Base-by-base conservation (phyloP, 176 grass and related monocot genomes). In the Oryza officinalis region DNA sequence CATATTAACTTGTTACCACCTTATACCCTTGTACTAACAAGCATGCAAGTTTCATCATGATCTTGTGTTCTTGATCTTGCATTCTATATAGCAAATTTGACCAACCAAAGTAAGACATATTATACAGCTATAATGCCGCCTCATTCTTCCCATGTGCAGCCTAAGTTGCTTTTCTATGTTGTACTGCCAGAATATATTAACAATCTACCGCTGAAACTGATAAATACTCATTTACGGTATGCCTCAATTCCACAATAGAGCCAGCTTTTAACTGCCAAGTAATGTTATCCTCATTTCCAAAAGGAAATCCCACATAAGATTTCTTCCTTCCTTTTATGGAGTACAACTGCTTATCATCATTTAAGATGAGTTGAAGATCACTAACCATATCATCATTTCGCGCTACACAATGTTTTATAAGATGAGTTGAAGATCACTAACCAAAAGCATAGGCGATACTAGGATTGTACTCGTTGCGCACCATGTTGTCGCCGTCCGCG, bases 401-500 rank as follows among this genome's bases (percentile, higher is more conserved):
- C 8, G 10, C 74, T 75, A 27, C 63, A 32, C 50, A 81, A 28
- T 81, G 72, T 81, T 64, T 30, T 54, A 77, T 72, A 49, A 38
- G 63, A 54, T 76, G 69, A 17, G 60, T 7, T 74, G 25, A 91
- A 73, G 27, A 76, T n/a, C 68, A 90, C 90, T 65, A 80, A 95
- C 96, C 96, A 26, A 98, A 98, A 78, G 90, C 96, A 79, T 95
- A 98, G 4, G 93, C 87, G 61, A 95, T 95, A 74, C 83, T 88
- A 8, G 77, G 96, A 47, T 95, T 98, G 61, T 85, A 93, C 83
- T 98, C 96, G 76, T 94, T 98, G 52, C 93, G 90, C 31, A 98
- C 93, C 84, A 86, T 87, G 77, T 95, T 91, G 87, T 95, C 96
- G 25, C 93, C 96, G 5, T 98, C 93, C 9, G 91, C 96, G 9